Percentiles rank a stretch among this genome's conserved stretches.
Conservation (phyloP, 2,329 filamentous ascomycete species). For the Exophiala aquamarina region DNA sequence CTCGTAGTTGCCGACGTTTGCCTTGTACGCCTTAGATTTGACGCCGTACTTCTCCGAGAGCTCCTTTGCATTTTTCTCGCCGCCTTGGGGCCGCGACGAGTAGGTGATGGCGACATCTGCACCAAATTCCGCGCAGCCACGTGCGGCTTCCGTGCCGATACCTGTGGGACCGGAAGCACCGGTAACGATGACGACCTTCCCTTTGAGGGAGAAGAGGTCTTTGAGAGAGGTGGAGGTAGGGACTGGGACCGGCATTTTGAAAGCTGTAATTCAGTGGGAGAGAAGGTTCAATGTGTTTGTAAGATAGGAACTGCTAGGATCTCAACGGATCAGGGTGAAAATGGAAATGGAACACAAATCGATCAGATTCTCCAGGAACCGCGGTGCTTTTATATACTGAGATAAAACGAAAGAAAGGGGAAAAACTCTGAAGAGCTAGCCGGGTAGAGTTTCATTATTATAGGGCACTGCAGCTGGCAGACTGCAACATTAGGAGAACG, state of each 20-base stretch:
- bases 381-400: too few species aligned
- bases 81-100: slow-evolving; percentile 60
- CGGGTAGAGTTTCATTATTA: too few species aligned
- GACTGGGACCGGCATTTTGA: slow-evolving; percentile 28
- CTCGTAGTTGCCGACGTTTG: slow-evolving; percentile 58
- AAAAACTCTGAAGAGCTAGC: too few species aligned
- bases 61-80: slow-evolving; percentile 66
- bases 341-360: background rate
- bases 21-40: slow-evolving; percentile 69
- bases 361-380: too few species aligned
- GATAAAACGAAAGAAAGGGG: too few species aligned
- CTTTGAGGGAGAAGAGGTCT: slow-evolving; percentile 49
- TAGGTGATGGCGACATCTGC: slow-evolving; percentile 68
- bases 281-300: slow-evolving; percentile 3
- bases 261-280: slow-evolving; percentile 9
- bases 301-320: background rate
- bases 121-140: slow-evolving; percentile 64
- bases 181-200: slow-evolving; percentile 49
- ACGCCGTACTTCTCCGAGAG: slow-evolving; percentile 60
- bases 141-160: slow-evolving; percentile 67
- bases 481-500: too few species aligned
- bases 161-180: slow-evolving; percentile 53
- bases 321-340: background rate
- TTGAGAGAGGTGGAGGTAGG: slow-evolving; percentile 31
- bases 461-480: too few species aligned